A percentile compares a stretch with the other conserved stretches of the same genome.
Conservation (phyloP, 2,329 filamentous ascomycete genomes). For the Coleophoma cylindrospora region DNA sequence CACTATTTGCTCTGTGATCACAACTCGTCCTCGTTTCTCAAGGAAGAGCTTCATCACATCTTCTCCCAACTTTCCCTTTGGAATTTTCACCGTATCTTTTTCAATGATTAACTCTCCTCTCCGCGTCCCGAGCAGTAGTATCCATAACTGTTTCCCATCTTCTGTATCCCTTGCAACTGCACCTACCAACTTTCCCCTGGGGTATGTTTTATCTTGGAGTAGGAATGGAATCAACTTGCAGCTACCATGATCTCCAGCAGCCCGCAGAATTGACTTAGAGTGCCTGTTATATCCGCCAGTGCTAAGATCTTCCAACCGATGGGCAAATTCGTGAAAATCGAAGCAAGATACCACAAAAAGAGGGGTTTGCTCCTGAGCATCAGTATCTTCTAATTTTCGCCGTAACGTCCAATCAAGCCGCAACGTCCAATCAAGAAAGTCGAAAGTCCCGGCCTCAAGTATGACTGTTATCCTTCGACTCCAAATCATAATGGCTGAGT, state of each 20-base stretch:
- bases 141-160: not conserved
- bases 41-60: not conserved
- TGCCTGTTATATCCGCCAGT: not conserved
- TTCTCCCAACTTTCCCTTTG: not conserved
- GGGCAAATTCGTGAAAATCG: not conserved
- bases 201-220: not conserved
- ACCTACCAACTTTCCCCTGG: not conserved
- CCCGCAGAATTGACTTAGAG: not conserved
- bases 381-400: not conserved
- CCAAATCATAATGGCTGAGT: not conserved
- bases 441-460: too few species aligned
- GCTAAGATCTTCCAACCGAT: not conserved
- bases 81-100: not conserved
- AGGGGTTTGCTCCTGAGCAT: not conserved
- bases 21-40: not conserved
- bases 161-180: not conserved
- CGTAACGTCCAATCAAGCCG: not conserved
- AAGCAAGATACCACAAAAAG: not conserved
- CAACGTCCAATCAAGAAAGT: not conserved
- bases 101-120: not conserved
- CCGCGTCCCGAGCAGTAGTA: not conserved
- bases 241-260: not conserved
- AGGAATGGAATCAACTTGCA: not conserved
- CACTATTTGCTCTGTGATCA: not conserved
- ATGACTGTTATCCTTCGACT: too few species aligned